A percentile compares a stretch with the other conserved stretches of the same genome.
Conservation (phyloP, 2,329 filamentous ascomycete genomes). For the Emmonsiellopsis sp. region DNA sequence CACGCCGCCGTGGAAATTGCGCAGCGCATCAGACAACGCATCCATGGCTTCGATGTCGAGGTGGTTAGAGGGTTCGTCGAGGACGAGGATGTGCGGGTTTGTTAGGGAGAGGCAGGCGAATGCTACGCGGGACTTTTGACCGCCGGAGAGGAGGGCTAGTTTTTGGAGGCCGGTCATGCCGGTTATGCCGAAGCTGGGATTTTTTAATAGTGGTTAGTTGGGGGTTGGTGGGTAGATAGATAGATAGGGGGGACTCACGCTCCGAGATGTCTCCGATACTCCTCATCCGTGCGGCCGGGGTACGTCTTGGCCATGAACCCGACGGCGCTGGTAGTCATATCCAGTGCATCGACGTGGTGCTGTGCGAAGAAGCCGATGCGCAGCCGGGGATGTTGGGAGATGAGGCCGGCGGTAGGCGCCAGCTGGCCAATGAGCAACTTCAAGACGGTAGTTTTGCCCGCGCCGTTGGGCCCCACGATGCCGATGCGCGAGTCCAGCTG, state of each 20-base stretch:
- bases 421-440: slow-evolving; percentile 92
- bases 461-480: slow-evolving; percentile 98
- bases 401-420: slow-evolving; percentile 64
- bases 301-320: slow-evolving; percentile 93
- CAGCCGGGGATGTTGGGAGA: slow-evolving; percentile 79
- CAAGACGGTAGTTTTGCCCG: slow-evolving; percentile 96
- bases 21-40: slow-evolving; percentile 73
- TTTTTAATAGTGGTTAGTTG: neutral
- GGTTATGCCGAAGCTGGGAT: slow-evolving; percentile 56
- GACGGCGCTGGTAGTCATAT: slow-evolving; percentile 80
- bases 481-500: slow-evolving; percentile 97
- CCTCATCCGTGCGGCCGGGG: slow-evolving; percentile 85
- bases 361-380: slow-evolving; percentile 96
- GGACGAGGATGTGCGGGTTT: slow-evolving; percentile 93
- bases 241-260: slow-evolving; percentile 52
- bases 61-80: slow-evolving; percentile 98
- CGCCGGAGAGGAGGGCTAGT: slow-evolving; percentile 87
- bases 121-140: slow-evolving; percentile 95
- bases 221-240: neutral
- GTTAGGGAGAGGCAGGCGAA: slow-evolving; percentile 92
- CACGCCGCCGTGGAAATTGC: slow-evolving; percentile 85
- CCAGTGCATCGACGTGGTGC: slow-evolving; percentile 93
- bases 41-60: slow-evolving; percentile 99
- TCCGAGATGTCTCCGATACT: slow-evolving; percentile 90
- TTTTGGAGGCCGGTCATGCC: slow-evolving; percentile 95